A percentile compares a stretch with the other conserved stretches of the same genome.
phyloP scores from a whole-genome alignment of 2,329 filamentous ascomycete genomes.

The Bipolaris cookei region DNA sequence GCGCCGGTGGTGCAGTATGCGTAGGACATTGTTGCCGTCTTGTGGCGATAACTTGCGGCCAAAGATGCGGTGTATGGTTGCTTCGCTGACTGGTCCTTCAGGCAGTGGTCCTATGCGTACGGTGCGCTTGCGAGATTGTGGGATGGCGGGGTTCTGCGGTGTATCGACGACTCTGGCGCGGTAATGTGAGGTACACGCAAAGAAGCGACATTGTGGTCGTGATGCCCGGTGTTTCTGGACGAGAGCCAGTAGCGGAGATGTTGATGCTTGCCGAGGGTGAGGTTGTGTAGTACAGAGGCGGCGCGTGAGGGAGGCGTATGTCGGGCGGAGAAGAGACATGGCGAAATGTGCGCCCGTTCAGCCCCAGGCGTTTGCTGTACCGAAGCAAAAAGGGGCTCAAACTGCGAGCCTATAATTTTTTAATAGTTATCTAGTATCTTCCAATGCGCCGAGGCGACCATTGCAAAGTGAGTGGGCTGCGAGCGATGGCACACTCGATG shows the following conservation, averaged over 20 bases:
- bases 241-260: conserved; percentile 31
- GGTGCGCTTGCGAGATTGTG: conserved; percentile 35
- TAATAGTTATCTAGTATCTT: conserved; percentile 2
- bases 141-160: conserved; percentile 28
- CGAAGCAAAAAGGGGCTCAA: neutral
- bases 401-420: neutral
- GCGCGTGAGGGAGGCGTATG: conserved; percentile 37
- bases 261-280: conserved; percentile 23
- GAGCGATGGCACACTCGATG: conserved; percentile 1
- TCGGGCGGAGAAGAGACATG: conserved; percentile 41
- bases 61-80: conserved; percentile 41
- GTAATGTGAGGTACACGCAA: conserved; percentile 32
- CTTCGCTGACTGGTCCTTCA: conserved; percentile 33
- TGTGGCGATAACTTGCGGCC: conserved; percentile 33
- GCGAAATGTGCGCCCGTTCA: conserved; percentile 18
- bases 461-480: conserved; percentile 17
- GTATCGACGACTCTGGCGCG: conserved; percentile 36
- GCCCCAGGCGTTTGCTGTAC: neutral
- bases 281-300: conserved; percentile 34
- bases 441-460: neutral
- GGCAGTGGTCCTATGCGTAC: conserved; percentile 45
- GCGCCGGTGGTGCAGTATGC: conserved; percentile 49
- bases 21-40: conserved; percentile 47
- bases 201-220: conserved; percentile 31
- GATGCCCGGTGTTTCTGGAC: conserved; percentile 20